These are phyloP conservation scores for Herpetomonas tarakana DNA, from an alignment of 208 protist species.

Conservation along the genomic window DNA sequence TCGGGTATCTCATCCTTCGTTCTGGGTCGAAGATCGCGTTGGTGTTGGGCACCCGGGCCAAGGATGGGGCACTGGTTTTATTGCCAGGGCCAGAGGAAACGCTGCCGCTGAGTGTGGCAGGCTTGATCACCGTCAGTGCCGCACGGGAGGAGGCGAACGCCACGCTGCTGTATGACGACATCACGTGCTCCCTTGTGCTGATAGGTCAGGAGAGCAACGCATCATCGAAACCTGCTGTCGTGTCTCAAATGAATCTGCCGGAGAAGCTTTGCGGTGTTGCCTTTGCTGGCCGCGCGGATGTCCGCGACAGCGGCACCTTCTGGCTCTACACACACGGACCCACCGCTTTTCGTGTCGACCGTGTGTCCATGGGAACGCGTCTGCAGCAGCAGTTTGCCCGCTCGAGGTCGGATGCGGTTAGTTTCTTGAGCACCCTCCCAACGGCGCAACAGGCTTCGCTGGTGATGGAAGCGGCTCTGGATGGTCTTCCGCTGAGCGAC, in stretches of 20 bases:
- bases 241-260: conserved; percentile 37
- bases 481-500: conserved; percentile 23
- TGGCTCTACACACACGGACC: conserved; percentile 49
- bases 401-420: conserved; percentile 14
- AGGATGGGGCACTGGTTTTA: neutral
- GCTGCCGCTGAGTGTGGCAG: neutral
- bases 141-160: neutral
- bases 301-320: conserved; percentile 19
- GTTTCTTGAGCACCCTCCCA: conserved; percentile 18
- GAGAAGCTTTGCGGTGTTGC: conserved; percentile 31
- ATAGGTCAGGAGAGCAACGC: conserved; percentile 8
- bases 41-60: neutral
- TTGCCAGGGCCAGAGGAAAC: neutral
- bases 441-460: conserved; percentile 25
- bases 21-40: conserved; percentile 35
- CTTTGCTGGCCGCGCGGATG: conserved; percentile 7
- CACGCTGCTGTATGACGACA: conserved; percentile 42
- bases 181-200: conserved; percentile 34
- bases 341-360: conserved; percentile 29
- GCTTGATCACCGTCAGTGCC: neutral
- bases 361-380: conserved; percentile 31
- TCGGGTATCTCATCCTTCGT: conserved; percentile 32
- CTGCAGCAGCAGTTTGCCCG: conserved; percentile 29
- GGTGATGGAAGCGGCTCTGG: conserved; percentile 25
- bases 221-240: conserved; percentile 18